A percentile compares a stretch with the other conserved stretches of the same genome.
Evolutionary conservation across 441 rosid genomes (phyloP).

Genomic region (Populus trichocarpa): DNA sequence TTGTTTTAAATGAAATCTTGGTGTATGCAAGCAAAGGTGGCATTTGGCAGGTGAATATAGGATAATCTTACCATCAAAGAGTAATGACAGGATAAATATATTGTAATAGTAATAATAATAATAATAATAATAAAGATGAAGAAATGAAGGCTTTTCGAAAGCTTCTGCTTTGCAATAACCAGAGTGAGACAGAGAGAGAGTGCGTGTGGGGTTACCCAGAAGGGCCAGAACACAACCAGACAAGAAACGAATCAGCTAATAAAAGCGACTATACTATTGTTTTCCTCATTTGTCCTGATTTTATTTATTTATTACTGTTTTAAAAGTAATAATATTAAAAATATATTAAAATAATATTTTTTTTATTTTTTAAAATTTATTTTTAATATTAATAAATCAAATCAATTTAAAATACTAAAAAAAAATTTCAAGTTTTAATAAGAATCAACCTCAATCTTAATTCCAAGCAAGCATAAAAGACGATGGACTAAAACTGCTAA

Average conservation of each 20-base stretch:
- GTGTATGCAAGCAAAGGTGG: neutral
- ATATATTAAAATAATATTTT: no score
- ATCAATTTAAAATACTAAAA: no score
- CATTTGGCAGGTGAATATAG: neutral
- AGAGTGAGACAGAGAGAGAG: neutral
- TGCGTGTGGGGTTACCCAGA: neutral
- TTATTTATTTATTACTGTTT: neutral
- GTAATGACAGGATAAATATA: neutral
- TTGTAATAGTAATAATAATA: neutral
- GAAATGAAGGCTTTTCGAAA: slow-evolving; percentile 6
- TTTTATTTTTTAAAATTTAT: neutral
- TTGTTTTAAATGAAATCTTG: neutral
- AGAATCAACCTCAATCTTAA: no score
- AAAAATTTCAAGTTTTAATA: no score
- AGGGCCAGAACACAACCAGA: slow-evolving; percentile 14
- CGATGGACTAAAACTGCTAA: no score
- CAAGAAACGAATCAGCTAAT: slow-evolving; percentile 22
- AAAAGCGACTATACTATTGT: neutral
- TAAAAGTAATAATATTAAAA: neutral
- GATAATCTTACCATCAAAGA: neutral
- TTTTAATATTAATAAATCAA: no score
- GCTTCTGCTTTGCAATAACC: neutral
- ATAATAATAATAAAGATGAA: no score
- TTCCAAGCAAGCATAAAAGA: no score
- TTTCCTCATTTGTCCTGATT: neutral